phyloP scores from a whole-genome alignment of 768 basidiomycete species.

The Tylopilus sp. region DNA sequence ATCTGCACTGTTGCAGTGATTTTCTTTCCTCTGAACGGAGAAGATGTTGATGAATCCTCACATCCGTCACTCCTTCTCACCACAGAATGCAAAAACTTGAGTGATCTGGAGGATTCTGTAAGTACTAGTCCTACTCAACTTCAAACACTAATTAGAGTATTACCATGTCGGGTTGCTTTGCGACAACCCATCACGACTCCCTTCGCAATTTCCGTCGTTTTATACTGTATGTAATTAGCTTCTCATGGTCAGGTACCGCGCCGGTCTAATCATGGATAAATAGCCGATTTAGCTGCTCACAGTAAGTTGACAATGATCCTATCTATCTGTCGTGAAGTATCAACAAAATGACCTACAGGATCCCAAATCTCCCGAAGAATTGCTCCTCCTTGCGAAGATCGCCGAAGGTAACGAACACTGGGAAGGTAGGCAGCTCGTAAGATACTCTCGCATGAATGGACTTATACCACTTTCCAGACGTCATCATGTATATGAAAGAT shows the following conservation, averaged over 20 bases:
- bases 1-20: background rate
- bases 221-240: background rate
- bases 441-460: background rate
- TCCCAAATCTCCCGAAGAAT: background rate
- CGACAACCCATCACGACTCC: background rate
- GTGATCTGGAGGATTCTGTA: background rate
- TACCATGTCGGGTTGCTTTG: background rate
- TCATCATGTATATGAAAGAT: background rate
- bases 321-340: background rate
- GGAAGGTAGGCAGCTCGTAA: background rate
- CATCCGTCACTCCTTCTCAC: background rate
- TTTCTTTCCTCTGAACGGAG: background rate
- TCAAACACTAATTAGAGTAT: background rate
- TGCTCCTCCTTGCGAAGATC: background rate
- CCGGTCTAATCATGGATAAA: background rate
- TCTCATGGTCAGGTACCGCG: background rate
- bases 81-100: background rate
- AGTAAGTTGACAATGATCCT: background rate
- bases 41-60: background rate
- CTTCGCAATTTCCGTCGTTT: background rate
- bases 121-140: background rate
- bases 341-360: background rate
- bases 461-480: background rate
- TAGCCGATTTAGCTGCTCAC: background rate
- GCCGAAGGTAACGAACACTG: background rate